phyloP scores from a whole-genome alignment of 805 yeast species.

The Nakazawaea holstii region DNA sequence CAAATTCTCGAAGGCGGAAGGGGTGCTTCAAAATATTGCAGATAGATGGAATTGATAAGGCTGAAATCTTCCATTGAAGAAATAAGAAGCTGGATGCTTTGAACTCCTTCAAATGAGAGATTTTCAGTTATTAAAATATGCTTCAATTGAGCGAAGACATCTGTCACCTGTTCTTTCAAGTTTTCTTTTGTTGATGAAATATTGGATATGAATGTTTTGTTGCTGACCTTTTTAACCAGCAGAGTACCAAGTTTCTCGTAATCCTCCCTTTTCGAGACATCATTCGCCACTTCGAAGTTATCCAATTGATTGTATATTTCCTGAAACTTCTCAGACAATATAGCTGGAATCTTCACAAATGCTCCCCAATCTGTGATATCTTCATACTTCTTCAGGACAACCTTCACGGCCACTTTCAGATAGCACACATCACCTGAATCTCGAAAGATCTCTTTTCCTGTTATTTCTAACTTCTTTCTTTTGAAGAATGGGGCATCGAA shows the following conservation, averaged over 20 bases:
- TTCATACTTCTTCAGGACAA: conserved; percentile 25
- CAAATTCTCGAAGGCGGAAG: conserved; percentile 90
- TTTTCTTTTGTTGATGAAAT: conserved; percentile 25
- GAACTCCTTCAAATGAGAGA: conserved; percentile 40
- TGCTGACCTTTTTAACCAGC: conserved; percentile 19
- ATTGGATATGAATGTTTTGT: conserved; percentile 39
- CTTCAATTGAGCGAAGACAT: conserved; percentile 42
- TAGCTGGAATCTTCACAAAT: conserved; percentile 4
- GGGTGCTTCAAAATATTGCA: conserved; percentile 45
- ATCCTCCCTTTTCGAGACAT: neutral
- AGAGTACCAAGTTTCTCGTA: conserved; percentile 4
- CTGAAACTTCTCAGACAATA: conserved; percentile 1
- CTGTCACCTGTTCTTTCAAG: conserved; percentile 39
- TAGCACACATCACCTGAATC: conserved; percentile 71
- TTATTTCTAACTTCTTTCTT: conserved; percentile 41
- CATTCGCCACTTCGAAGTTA: neutral
- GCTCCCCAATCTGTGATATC: conserved; percentile 12
- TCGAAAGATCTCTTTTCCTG: conserved; percentile 31
- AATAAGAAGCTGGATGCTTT: conserved; percentile 57
- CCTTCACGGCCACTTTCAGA: conserved; percentile 48
- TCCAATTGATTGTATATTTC: neutral
- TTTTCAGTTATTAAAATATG: conserved; percentile 24
- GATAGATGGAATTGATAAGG: conserved; percentile 57
- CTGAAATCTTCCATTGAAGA: conserved; percentile 61
- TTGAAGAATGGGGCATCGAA: conserved; percentile 84